A percentile compares a stretch with the other conserved stretches of the same genome.
Evolutionary conservation across 371 early-diverging fungal species (phyloP).

Genomic region (Batkoa obscura): DNA sequence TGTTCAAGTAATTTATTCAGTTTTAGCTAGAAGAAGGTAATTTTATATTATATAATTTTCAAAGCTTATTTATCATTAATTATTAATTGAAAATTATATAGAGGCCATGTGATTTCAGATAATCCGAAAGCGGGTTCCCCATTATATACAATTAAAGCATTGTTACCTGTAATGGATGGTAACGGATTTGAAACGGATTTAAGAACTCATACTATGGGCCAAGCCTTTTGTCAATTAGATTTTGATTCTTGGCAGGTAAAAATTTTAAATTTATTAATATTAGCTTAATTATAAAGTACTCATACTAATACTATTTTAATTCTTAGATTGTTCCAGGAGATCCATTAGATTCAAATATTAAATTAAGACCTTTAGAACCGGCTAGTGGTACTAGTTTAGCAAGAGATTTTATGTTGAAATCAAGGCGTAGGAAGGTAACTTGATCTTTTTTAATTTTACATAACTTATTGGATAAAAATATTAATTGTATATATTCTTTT

Average conservation of each 20-base stretch:
- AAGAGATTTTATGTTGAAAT: slow-evolving; percentile 94
- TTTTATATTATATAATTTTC: neutral
- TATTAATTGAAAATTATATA: slow-evolving; percentile 7
- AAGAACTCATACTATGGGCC: slow-evolving; percentile 87
- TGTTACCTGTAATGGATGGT: slow-evolving; percentile 88
- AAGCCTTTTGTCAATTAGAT: slow-evolving; percentile 86
- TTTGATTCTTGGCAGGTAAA: slow-evolving; percentile 87
- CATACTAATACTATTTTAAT: neutral
- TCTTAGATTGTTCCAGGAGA: slow-evolving; percentile 82
- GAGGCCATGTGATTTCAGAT: slow-evolving; percentile 94
- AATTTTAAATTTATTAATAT: neutral
- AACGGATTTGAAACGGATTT: slow-evolving; percentile 95
- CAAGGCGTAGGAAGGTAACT: slow-evolving; percentile 75
- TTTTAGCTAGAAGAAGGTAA: slow-evolving; percentile 71
- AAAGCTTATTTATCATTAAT: neutral
- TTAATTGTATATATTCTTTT: neutral
- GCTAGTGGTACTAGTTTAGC: slow-evolving; percentile 73
- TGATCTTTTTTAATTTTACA: no score
- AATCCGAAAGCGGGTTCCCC: slow-evolving; percentile 91
- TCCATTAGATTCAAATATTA: slow-evolving; percentile 76
- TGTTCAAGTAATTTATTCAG: slow-evolving; percentile 85
- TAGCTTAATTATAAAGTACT: neutral
- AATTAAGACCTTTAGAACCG: slow-evolving; percentile 76
- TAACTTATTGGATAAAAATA: no score
- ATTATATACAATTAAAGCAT: slow-evolving; percentile 79